Conservation (phyloP, 345 rosid species). For the Populus deltoides region DNA sequence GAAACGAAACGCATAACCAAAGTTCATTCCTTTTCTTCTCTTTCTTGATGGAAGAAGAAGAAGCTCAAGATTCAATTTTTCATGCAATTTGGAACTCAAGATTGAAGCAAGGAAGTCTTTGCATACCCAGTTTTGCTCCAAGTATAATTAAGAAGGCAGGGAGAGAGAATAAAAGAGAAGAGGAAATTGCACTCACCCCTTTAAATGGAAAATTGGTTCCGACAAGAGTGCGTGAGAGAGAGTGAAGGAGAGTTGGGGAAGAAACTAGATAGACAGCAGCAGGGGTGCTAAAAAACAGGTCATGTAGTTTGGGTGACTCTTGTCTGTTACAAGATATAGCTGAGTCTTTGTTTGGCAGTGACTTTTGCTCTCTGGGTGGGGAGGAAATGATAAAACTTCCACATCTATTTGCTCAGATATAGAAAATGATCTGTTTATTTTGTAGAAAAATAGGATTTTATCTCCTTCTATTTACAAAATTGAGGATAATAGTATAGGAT, state of each 20-base stretch:
- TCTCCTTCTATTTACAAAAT: too few species aligned
- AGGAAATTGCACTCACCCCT: neutral
- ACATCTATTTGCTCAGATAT: too few species aligned
- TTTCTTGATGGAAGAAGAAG: neutral
- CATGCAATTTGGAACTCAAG: neutral
- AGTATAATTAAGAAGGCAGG: neutral
- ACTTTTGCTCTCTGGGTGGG: too few species aligned
- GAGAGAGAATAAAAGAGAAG: neutral
- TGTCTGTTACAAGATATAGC: too few species aligned
- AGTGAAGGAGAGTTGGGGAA: neutral
- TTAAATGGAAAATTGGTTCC: neutral
- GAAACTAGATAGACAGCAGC: neutral
- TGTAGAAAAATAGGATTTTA: too few species aligned
- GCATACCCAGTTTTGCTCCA: neutral
- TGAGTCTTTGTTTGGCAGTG: neutral
- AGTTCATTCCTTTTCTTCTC: neutral
- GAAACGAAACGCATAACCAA: neutral
- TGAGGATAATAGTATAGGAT: too few species aligned
- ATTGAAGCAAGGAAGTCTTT: too few species aligned
- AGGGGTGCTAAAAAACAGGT: neutral
- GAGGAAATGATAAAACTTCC: too few species aligned
- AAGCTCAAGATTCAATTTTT: neutral
- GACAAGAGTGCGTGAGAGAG: neutral
- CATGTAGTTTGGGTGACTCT: neutral
- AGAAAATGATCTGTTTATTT: too few species aligned